Conservation (phyloP, 176 grass and related monocot species). For the Alopecurus myosuroides region DNA sequence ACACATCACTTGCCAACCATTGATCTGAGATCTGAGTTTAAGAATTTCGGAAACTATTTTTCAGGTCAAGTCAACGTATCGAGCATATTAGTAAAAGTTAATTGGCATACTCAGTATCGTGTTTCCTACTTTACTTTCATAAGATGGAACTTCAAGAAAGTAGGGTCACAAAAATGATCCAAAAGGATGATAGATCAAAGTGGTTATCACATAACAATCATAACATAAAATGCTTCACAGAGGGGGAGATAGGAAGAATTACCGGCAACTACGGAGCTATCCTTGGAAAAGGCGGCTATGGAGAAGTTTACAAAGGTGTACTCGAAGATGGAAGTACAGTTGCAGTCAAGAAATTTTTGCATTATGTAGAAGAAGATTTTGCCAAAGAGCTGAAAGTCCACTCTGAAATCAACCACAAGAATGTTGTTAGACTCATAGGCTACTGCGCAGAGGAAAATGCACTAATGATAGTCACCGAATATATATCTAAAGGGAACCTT, state of each 20-base stretch:
- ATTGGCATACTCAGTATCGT: background rate
- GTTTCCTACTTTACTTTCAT: background rate
- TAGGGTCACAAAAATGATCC: background rate
- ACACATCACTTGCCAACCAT: no score
- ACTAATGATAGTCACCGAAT: background rate
- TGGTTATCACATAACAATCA: background rate
- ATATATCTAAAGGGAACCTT: background rate
- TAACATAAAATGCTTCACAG: background rate
- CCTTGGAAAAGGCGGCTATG: background rate
- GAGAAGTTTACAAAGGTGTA: background rate
- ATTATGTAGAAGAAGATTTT: background rate
- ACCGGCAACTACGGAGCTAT: background rate
- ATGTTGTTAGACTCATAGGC: background rate
- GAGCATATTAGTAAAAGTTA: background rate
- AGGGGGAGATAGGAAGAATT: background rate
- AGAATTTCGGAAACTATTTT: background rate
- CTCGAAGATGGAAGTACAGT: background rate
- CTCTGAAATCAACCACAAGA: constrained; percentile 19
- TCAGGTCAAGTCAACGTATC: background rate
- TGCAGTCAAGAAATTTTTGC: background rate
- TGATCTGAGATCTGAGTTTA: background rate
- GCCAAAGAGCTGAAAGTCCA: constrained; percentile 11
- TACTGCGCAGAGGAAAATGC: background rate
- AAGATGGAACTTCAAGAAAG: background rate
- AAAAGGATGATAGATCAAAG: background rate